Evolutionary conservation across 2,329 filamentous ascomycete genomes (phyloP), one percentile per base, ranked within the genome.

Genomic region (Salinomyces thailandicus): DNA sequence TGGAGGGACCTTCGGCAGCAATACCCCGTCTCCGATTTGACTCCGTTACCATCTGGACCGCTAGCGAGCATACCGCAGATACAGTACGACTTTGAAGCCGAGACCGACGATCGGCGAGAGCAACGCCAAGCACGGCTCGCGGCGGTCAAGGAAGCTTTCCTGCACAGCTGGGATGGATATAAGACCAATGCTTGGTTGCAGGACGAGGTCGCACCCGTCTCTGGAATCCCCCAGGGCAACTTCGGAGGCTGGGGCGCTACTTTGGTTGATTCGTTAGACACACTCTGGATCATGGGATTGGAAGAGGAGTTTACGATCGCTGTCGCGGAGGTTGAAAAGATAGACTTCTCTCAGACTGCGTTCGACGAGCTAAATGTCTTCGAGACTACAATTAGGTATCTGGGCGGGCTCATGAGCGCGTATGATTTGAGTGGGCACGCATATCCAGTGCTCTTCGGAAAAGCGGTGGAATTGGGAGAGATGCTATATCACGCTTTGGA

Each of bases 21-120:
- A 16, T 94, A 83, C 60, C 87, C 91, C 1, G 63, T 95, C 2
- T 73, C 77, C 41, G 76, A 79, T 14, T 63, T 91, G 40, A 86
- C 85, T 41, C 64, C 67, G 22, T 67, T 95, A 27, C 89, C 89
- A 1, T 79, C 75, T 2, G 83, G 78, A 31, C 68, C 70, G 14
- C 71, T 83, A 3, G 77, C 75, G 51, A 47, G 67, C 2, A 79
- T 95, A 15, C 85, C 85, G 3, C 74, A 51, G 36, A 59, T 69
- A 22, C 66, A 69, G 38, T 55, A 58, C 42, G 46, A 53, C 1
- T 68, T 69, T 41, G 42, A 51, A 2, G 32, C 47, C 3, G 64
- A 68, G 42, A 43, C 47, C 11, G 35, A 44, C 42, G 58, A 40
- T 36, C 50, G 38, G 48, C 50, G 24, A 45, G 49, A 22, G 17